Percentiles rank a stretch among this genome's conserved stretches.
These are phyloP conservation scores for Phallus indusiatus DNA, from an alignment of 768 basidiomycete genomes.

Conservation along the genomic window DNA sequence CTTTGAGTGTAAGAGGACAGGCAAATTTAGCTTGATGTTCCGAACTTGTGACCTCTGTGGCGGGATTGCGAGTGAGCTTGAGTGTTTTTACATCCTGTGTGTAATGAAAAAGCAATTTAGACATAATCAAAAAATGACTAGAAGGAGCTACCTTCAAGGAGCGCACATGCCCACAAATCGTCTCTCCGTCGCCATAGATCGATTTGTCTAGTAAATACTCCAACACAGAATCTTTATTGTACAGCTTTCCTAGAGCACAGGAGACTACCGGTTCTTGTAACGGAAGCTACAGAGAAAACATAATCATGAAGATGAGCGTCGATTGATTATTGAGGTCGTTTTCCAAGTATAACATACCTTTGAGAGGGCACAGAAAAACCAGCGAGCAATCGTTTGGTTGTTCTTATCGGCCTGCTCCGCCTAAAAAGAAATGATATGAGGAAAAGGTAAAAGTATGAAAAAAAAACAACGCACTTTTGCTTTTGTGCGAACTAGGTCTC, in stretches of 20 bases:
- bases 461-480: constrained; percentile 41
- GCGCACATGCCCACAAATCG: constrained; percentile 87
- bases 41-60: constrained; percentile 28
- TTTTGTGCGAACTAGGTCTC: constrained; percentile 67
- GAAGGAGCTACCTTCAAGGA: constrained; percentile 63
- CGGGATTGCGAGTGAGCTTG: constrained; percentile 67
- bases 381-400: constrained; percentile 77
- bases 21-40: constrained; percentile 55
- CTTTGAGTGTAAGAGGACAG: constrained; percentile 86
- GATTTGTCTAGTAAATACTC: constrained; percentile 80
- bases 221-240: constrained; percentile 91
- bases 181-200: constrained; percentile 83
- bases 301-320: neutral
- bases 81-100: constrained; percentile 83
- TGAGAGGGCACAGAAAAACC: constrained; percentile 92
- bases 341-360: constrained; percentile 48
- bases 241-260: constrained; percentile 86
- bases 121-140: neutral
- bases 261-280: constrained; percentile 86
- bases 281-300: constrained; percentile 45
- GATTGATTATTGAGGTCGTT: neutral
- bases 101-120: neutral
- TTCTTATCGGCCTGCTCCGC: constrained; percentile 87
- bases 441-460: neutral
- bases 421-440: constrained; percentile 21